These are phyloP conservation scores for Gonium pectorale DNA, from an alignment of 139 green algal species.

Conservation along the genomic window DNA sequence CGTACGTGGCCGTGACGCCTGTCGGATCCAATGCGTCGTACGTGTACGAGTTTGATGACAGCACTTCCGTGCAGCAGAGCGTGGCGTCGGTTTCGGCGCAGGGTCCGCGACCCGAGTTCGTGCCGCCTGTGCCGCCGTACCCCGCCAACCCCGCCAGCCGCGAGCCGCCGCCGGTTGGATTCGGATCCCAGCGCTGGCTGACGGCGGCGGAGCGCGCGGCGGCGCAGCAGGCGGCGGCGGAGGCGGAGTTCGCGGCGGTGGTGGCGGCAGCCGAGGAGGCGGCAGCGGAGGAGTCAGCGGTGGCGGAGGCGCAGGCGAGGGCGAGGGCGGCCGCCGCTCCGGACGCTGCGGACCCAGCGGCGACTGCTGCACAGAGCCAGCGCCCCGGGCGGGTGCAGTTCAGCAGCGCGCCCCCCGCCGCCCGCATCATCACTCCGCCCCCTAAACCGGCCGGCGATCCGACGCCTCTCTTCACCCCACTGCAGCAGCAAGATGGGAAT, in stretches of 20 bases:
- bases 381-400: not conserved
- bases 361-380: not conserved
- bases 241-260: not conserved
- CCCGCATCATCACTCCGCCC: not conserved
- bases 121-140: not conserved
- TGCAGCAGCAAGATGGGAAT: too few species aligned
- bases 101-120: not conserved
- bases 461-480: too few species aligned
- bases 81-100: not conserved
- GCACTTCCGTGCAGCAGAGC: not conserved
- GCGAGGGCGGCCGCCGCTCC: not conserved
- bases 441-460: too few species aligned
- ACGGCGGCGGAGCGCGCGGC: not conserved
- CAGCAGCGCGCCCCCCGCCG: not conserved
- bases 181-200: not conserved
- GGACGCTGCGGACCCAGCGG: not conserved
- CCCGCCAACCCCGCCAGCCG: not conserved
- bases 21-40: not conserved
- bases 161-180: not conserved
- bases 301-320: not conserved
- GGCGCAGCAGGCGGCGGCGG: not conserved
- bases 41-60: slow-evolving; percentile 37
- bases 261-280: not conserved
- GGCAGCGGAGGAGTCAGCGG: not conserved
- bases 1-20: slow-evolving; percentile 5